Conservation (phyloP, 2,329 filamentous ascomycete genomes). For the Calonectria pseudoreteaudii region DNA sequence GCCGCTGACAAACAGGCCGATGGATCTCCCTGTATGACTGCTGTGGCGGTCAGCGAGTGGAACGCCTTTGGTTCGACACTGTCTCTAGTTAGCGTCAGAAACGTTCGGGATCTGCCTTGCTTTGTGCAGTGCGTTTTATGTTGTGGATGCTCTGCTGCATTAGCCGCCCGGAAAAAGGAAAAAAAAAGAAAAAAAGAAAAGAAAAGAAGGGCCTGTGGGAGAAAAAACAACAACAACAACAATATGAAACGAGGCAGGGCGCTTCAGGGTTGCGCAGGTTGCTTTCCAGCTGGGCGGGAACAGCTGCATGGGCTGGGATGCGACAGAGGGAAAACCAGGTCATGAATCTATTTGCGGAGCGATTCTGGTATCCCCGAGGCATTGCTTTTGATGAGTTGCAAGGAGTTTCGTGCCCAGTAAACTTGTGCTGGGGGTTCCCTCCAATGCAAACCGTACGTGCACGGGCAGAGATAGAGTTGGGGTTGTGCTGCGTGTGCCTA, state of each 20-base stretch:
- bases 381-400: slow-evolving; percentile 1
- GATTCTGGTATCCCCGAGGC: background rate
- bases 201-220: background rate
- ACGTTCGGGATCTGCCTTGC: slow-evolving; percentile 20
- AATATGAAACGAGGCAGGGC: slow-evolving; percentile 30
- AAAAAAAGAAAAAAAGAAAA: slow-evolving; percentile 15
- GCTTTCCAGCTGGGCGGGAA: slow-evolving; percentile 20
- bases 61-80: slow-evolving; percentile 18
- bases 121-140: slow-evolving; percentile 10
- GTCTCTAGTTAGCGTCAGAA: slow-evolving; percentile 16
- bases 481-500: background rate
- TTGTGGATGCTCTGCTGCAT: slow-evolving; percentile 13
- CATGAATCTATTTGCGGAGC: slow-evolving; percentile 4
- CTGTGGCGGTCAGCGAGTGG: slow-evolving; percentile 30
- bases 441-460: background rate
- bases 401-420: background rate
- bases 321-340: background rate
- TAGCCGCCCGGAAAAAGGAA: slow-evolving; percentile 6
- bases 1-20: background rate
- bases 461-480: slow-evolving; percentile 4
- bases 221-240: slow-evolving; percentile 14
- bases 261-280: slow-evolving; percentile 8
- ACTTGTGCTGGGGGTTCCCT: slow-evolving; percentile 5
- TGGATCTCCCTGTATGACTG: background rate
- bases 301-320: slow-evolving; percentile 1